These are phyloP conservation scores for Termitomyces sp. DNA, from an alignment of 768 basidiomycete species.

Conservation along the genomic window DNA sequence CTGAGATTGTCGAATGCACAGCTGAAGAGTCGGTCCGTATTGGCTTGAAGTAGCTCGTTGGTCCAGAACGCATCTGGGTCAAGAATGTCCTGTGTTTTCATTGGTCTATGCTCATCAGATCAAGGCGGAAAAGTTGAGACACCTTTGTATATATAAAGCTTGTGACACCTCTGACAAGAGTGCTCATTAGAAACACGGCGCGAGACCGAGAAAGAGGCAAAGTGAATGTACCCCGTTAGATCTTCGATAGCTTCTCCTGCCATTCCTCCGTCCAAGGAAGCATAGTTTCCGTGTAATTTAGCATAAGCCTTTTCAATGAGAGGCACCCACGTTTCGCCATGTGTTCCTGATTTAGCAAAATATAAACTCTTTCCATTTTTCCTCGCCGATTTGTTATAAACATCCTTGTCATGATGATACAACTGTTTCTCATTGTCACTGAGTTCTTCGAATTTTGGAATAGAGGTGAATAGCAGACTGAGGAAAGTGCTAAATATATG, in stretches of 20 bases:
- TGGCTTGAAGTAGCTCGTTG: conserved; percentile 43
- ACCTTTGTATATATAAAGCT: conserved; percentile 26
- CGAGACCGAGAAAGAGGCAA: background rate
- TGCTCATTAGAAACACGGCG: background rate
- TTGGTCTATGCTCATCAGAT: background rate
- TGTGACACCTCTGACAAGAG: conserved; percentile 19
- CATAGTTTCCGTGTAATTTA: conserved; percentile 52
- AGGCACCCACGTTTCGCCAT: conserved; percentile 57
- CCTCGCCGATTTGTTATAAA: conserved; percentile 40
- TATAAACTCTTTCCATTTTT: conserved; percentile 45
- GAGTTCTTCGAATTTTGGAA: conserved; percentile 53
- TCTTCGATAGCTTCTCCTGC: conserved; percentile 54
- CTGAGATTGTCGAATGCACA: conserved; percentile 37
- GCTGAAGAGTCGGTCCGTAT: conserved; percentile 47
- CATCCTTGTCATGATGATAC: conserved; percentile 48
- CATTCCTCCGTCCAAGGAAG: conserved; percentile 36
- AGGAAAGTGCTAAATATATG: background rate
- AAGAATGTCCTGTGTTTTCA: conserved; percentile 38
- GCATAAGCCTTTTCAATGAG: conserved; percentile 60
- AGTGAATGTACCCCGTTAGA: conserved; percentile 43
- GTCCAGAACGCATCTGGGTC: conserved; percentile 48
- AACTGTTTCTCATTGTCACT: conserved; percentile 32
- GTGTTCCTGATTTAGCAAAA: conserved; percentile 44
- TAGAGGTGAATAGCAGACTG: conserved; percentile 45
- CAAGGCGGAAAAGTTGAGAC: background rate